Percentiles rank a stretch among this genome's conserved stretches.
These are phyloP conservation scores for Luffa acutangula DNA, from an alignment of 306 rosid species.

Conservation along the genomic window DNA sequence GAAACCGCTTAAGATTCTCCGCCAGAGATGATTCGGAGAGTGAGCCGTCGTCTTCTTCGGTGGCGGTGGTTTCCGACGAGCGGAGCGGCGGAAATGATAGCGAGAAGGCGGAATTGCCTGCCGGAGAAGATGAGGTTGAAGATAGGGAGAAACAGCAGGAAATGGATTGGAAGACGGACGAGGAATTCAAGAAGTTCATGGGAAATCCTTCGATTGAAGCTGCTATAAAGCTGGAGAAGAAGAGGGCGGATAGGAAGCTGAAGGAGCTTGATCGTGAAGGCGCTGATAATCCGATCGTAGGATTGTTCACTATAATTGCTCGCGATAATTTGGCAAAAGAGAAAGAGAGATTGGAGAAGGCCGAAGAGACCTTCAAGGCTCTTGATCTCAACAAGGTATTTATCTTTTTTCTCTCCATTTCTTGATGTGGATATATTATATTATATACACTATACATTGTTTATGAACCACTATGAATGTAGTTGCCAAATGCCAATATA, in stretches of 20 bases:
- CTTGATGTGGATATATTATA: not conserved
- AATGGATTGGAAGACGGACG: slow-evolving; percentile 69
- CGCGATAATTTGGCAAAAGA: slow-evolving; percentile 43
- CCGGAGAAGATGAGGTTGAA: slow-evolving; percentile 13
- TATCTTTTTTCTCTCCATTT: not conserved
- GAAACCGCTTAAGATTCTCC: slow-evolving; percentile 22
- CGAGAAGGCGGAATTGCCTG: slow-evolving; percentile 9
- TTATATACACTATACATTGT: not conserved
- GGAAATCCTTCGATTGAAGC: slow-evolving; percentile 85
- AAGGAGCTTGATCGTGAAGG: slow-evolving; percentile 59
- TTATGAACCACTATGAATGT: not conserved
- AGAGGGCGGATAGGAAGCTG: slow-evolving; percentile 74
- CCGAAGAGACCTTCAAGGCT: slow-evolving; percentile 58
- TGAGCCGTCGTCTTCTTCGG: slow-evolving; percentile 25
- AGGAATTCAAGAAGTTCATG: slow-evolving; percentile 78
- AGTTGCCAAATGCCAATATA: not conserved
- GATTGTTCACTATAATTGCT: slow-evolving; percentile 24
- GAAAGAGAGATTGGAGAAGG: slow-evolving; percentile 59
- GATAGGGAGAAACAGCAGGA: slow-evolving; percentile 50
- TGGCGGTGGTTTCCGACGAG: slow-evolving; percentile 27
- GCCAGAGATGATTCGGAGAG: slow-evolving; percentile 28
- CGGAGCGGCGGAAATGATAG: slow-evolving; percentile 2
- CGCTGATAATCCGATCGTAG: slow-evolving; percentile 36
- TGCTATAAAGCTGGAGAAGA: slow-evolving; percentile 85
- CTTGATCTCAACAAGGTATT: slow-evolving; percentile 76